A percentile compares a stretch with the other conserved stretches of the same genome.
Conservation (phyloP, 768 basidiomycete genomes). For the Pleurotus ostreatus region DNA sequence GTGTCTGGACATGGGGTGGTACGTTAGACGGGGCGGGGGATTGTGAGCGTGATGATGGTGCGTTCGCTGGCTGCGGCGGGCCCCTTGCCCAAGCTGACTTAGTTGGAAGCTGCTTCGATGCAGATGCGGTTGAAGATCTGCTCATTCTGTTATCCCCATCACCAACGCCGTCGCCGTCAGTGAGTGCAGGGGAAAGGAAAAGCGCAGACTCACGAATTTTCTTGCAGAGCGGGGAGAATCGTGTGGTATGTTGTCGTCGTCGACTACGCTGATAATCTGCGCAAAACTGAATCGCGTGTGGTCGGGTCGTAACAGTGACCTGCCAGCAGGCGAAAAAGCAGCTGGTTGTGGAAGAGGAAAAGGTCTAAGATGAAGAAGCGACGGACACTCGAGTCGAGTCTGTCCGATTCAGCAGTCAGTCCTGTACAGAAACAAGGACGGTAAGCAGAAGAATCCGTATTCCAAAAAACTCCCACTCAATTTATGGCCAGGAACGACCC, state of each 20-base stretch:
- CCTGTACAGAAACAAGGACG: conserved; percentile 10
- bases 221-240: conserved; percentile 28
- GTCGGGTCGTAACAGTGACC: conserved; percentile 84
- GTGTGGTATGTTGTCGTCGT: conserved; percentile 17
- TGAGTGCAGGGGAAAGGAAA: conserved; percentile 11
- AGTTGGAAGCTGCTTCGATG: conserved; percentile 70
- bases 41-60: conserved; percentile 69
- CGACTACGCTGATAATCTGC: conserved; percentile 27
- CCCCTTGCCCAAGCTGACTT: conserved; percentile 92
- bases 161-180: not conserved
- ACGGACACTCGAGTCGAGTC: conserved; percentile 8
- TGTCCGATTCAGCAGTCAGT: conserved; percentile 5
- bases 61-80: conserved; percentile 64
- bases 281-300: conserved; percentile 49
- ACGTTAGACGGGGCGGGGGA: conserved; percentile 62
- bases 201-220: conserved; percentile 36
- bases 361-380: conserved; percentile 36
- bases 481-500: conserved; percentile 4
- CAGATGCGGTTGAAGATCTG: conserved; percentile 78
- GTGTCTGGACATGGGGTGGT: conserved; percentile 42
- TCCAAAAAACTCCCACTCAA: conserved; percentile 7
- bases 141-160: conserved; percentile 66
- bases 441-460: not conserved
- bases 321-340: conserved; percentile 84
- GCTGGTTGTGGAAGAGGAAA: conserved; percentile 38